Percentiles rank a stretch among this genome's conserved stretches.
These are phyloP conservation scores for Globisporangium perplexum DNA, from an alignment of 352 stramenopile genomes.

Conservation along the genomic window DNA sequence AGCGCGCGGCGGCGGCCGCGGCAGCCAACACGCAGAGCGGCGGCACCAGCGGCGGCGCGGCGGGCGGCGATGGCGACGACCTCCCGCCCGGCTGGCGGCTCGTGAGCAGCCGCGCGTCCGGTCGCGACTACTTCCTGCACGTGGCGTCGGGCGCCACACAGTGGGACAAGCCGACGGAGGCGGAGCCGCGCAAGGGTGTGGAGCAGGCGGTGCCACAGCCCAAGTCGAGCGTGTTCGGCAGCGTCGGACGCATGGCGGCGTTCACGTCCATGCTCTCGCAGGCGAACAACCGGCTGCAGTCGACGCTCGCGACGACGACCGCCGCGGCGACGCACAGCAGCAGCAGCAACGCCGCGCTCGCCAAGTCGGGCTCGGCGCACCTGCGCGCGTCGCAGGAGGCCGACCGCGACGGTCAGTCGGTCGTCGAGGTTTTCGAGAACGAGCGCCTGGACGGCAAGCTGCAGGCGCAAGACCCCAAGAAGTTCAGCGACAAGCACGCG, in stretches of 20 bases:
- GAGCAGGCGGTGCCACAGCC: conserved; percentile 14
- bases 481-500: conserved; percentile 61
- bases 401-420: conserved; percentile 62
- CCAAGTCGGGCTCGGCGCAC: conserved; percentile 32
- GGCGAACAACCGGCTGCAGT: conserved; percentile 67
- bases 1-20: conserved; percentile 30
- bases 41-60: not conserved
- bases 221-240: conserved; percentile 50
- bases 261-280: conserved; percentile 60
- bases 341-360: conserved; percentile 11
- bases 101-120: conserved; percentile 58
- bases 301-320: conserved; percentile 51
- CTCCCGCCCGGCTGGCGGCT: conserved; percentile 62
- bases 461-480: conserved; percentile 60
- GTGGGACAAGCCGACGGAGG: conserved; percentile 61
- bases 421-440: conserved; percentile 84
- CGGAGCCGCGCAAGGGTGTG: conserved; percentile 37
- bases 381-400: conserved; percentile 48
- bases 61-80: conserved; percentile 18
- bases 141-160: conserved; percentile 57
- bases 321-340: conserved; percentile 14
- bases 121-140: conserved; percentile 71
- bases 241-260: conserved; percentile 53
- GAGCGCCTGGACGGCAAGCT: conserved; percentile 78
- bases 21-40: conserved; percentile 24